These are phyloP conservation scores for Pezicula radicicola DNA, from an alignment of 2,329 filamentous ascomycete species.

Conservation along the genomic window DNA sequence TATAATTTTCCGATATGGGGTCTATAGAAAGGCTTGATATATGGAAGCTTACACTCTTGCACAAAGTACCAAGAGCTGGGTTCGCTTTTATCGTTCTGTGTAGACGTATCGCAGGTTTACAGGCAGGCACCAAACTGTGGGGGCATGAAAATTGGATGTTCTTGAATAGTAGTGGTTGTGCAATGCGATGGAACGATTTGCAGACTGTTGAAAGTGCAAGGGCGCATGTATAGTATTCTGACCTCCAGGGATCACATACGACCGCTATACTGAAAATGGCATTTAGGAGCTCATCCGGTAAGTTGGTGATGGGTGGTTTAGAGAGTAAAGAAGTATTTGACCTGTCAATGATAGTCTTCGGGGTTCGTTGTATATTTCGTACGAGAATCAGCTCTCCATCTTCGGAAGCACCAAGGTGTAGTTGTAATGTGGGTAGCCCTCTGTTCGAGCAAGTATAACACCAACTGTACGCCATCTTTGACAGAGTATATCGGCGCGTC, in stretches of 20 bases:
- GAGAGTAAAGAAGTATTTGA: neutral
- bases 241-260: neutral
- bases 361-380: neutral
- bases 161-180: neutral
- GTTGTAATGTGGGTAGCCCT: neutral
- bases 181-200: neutral
- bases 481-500: neutral
- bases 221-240: neutral
- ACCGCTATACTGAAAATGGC: conserved; percentile 1
- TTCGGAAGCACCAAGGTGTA: neutral
- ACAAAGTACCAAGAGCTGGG: neutral
- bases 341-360: neutral
- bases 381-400: neutral
- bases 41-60: neutral
- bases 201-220: neutral
- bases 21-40: neutral
- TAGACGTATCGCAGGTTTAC: neutral
- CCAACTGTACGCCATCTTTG: neutral
- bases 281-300: conserved; percentile 1
- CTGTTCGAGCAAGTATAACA: neutral
- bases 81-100: conserved; percentile 3
- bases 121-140: neutral
- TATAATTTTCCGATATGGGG: neutral
- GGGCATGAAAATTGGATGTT: neutral
- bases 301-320: neutral